Evolutionary conservation across 352 stramenopile species (phyloP).

Genomic region (Phytophthora uliginosa): DNA sequence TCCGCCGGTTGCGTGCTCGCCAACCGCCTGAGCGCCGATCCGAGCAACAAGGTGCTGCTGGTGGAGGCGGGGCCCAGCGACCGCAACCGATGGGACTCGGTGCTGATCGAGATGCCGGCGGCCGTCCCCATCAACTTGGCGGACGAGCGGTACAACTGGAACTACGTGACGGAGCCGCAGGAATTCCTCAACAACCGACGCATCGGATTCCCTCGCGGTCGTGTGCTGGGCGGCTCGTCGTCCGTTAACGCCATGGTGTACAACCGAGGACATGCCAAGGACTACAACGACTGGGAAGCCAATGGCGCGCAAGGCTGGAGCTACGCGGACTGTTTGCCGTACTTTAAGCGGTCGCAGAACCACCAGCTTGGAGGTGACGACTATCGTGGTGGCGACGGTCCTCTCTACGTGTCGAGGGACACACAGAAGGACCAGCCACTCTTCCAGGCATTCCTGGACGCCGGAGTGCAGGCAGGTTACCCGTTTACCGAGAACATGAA

Average conservation of each 20-base stretch:
- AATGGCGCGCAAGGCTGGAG: constrained; percentile 80
- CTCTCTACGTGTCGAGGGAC: constrained; percentile 72
- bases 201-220: constrained; percentile 80
- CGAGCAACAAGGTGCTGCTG: constrained; percentile 87
- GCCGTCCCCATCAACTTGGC: constrained; percentile 86
- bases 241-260: constrained; percentile 93
- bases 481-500: constrained; percentile 88
- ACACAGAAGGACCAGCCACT: constrained; percentile 77
- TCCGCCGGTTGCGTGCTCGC: constrained; percentile 92
- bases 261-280: constrained; percentile 83
- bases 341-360: constrained; percentile 86
- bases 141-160: constrained; percentile 90
- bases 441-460: constrained; percentile 89
- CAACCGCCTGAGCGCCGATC: constrained; percentile 86
- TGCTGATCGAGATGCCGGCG: constrained; percentile 90
- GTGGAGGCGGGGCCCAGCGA: constrained; percentile 91
- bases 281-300: constrained; percentile 88
- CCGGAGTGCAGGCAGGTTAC: constrained; percentile 82
- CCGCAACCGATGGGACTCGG: constrained; percentile 84
- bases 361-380: constrained; percentile 74
- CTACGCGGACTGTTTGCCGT: constrained; percentile 86
- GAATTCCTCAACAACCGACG: constrained; percentile 81
- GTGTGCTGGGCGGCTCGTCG: constrained; percentile 88
- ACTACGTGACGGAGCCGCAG: constrained; percentile 85
- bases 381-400: constrained; percentile 80